Base-by-base conservation (phyloP, 768 basidiomycete genomes). In the Mycena rosella region DNA sequence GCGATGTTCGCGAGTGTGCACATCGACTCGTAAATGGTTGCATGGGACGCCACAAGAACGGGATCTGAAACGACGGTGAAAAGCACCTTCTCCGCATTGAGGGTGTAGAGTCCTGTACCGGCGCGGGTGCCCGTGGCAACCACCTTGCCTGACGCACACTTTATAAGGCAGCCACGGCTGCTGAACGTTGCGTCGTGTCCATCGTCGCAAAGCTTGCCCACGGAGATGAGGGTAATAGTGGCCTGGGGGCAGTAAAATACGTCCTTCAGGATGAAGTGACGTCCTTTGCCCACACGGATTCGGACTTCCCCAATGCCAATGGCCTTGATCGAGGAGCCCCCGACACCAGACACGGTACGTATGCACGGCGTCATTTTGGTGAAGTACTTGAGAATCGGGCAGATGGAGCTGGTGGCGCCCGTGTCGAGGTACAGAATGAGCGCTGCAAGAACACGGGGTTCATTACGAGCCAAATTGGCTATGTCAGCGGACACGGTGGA, bases 301-400 rank as follows among this genome's bases (percentile, higher is more conserved):
- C 52, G 7, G 10, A 53, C 52, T 53, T 53, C 52, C 10, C 52
- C 52, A 14, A 53, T 53, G 5, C 52, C 52, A 8, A 53, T n/a
- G 6, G 52, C 52, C 20, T 53, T 53, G n/a, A 53, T 53, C 7
- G 52, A 53, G 18, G 52, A 53, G 2, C 52, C 52, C 2, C 52
- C 52, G 11, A 53, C 52, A n/a, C 52, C 52, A 3, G 52, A 53
- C 8, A 53, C 32, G 18, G 11, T 53, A 10, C 52, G 29, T 5
- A 20, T 34, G 30, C 52, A 53, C 14, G 52, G 30, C 10, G 14
- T 20, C 8, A 53, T 32, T 32, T 32, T 53, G 52, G 32, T 53
- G 48, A 49, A 49, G 48, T 49, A 29, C 22, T 29, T 17, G 24
- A 29, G 48, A n/a, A 49, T 29, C 7, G 48, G 48, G 48, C 48